Percentiles rank a stretch among this genome's conserved stretches.
These are phyloP conservation scores for Metschnikowia drakensbergensis DNA, from an alignment of 805 yeast genomes.

Conservation along the genomic window DNA sequence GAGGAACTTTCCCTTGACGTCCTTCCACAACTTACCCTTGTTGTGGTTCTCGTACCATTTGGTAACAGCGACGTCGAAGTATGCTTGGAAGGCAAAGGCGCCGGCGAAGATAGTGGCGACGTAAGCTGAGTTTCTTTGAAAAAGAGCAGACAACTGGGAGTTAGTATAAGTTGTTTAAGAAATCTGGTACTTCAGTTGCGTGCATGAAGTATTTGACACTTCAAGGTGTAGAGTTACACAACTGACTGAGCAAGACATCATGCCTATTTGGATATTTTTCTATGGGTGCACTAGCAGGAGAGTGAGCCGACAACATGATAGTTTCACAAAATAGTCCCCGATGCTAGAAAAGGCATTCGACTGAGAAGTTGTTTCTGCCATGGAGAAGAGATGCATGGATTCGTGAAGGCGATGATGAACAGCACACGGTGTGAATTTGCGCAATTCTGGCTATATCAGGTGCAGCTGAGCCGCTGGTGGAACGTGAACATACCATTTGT, in stretches of 20 bases:
- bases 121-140: constrained; percentile 85
- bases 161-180: constrained; percentile 17
- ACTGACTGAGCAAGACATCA: too few relatives aligned
- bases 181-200: background rate
- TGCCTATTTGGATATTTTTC: too few relatives aligned
- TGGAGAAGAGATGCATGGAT: too few relatives aligned
- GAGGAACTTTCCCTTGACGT: constrained; percentile 56
- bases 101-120: constrained; percentile 79
- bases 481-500: constrained; percentile 16
- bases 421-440: background rate
- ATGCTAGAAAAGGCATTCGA: too few relatives aligned
- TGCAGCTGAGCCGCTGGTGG: background rate
- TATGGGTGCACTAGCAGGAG: too few relatives aligned
- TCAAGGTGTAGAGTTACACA: too few relatives aligned
- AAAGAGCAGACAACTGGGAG: constrained; percentile 23
- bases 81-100: constrained; percentile 82
- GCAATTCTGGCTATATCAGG: background rate
- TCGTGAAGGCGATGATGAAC: too few relatives aligned
- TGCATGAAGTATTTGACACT: too few relatives aligned
- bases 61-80: constrained; percentile 65
- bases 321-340: too few relatives aligned
- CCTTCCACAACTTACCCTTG: constrained; percentile 84
- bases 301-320: too few relatives aligned
- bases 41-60: constrained; percentile 73
- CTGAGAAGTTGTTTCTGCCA: too few relatives aligned